Evolutionary conservation across 805 yeast species (phyloP), one percentile per base, ranked within the genome.

Genomic region (Yamadazyma ubonensis): DNA sequence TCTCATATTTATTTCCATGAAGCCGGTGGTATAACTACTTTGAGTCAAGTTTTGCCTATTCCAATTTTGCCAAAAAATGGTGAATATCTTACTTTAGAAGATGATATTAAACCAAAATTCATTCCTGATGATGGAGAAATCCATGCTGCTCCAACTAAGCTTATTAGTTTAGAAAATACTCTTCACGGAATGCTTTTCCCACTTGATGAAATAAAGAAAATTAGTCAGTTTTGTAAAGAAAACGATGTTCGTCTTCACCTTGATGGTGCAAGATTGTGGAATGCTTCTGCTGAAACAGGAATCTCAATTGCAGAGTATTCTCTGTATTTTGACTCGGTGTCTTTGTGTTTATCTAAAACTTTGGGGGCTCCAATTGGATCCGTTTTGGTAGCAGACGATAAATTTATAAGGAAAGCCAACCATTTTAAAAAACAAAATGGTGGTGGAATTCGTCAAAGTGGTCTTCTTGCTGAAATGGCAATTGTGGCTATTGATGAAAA

Each of bases 211-310:
- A 72, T 90, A 40, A 65, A 67, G 42, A 75, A 78, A 41, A 90
- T 90, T 51, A 74, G 83, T 30, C 72, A 65, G 29, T 90, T 86
- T 73, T 86, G 91, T 47, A 69, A 71, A 38, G 74, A 65, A 20
- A 71, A 81, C 50, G 71, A 69, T 39, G 63, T 86, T 40, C 73
- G 68, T 41, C 60, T 89, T 50, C 97, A 91, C 55, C 78, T 89
- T 52, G 98, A 90, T 59, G 98, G 97, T 46, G 98, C 97, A n/a
- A 76, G 98, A 52, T 65, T 90, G 36, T 89, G 95, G 90, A 86
- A 86, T 59, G 96, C 96, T n/a, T 70, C 80, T 29, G 84, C 75
- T 9, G 90, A 75, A 19, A 78, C 87, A 7, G 88, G 85, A 18
- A 70, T 85, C 26, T 65, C 87, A 12, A 63, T 89, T 45, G 63